Percentiles rank a stretch among this genome's conserved stretches.
These are phyloP conservation scores for Coniochaeta prunicola DNA, from an alignment of 2,329 filamentous ascomycete species.

Conservation along the genomic window DNA sequence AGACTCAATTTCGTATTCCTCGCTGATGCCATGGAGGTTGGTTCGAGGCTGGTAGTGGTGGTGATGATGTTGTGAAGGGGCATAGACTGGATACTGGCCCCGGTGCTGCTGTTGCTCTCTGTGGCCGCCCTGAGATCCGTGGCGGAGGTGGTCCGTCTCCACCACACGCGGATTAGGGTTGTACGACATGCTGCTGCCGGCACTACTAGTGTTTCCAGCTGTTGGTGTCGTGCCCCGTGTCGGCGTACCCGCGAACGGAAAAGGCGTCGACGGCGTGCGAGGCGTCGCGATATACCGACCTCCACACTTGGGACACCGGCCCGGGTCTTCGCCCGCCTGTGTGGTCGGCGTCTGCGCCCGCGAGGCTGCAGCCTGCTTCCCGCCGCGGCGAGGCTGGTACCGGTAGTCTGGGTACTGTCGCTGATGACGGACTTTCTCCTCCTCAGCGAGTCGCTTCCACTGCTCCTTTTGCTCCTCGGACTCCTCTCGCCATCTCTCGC, in stretches of 20 bases:
- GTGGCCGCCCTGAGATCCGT: conserved; percentile 11
- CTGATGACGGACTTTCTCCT: conserved; percentile 86
- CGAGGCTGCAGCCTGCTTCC: conserved; percentile 19
- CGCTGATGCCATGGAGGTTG: conserved; percentile 28
- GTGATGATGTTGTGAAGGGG: background rate
- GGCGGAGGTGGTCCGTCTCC: conserved; percentile 22
- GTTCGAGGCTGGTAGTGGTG: conserved; percentile 9
- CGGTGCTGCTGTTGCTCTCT: background rate
- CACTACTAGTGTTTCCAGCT: background rate
- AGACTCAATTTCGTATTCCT: conserved; percentile 27
- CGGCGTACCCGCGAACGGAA: conserved; percentile 26
- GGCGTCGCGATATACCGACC: conserved; percentile 59
- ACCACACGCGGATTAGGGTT: conserved; percentile 18
- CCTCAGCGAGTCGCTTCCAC: conserved; percentile 87
- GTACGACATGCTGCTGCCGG: conserved; percentile 8
- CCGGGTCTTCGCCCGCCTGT: conserved; percentile 37
- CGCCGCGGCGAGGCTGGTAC: conserved; percentile 75
- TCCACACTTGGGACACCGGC: conserved; percentile 63
- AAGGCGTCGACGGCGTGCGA: conserved; percentile 47
- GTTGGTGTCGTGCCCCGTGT: conserved; percentile 14
- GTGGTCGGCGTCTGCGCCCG: conserved; percentile 12
- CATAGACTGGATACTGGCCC: background rate
- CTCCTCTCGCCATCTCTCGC: conserved; percentile 81
- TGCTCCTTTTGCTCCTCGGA: conserved; percentile 66
- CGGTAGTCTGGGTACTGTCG: conserved; percentile 89